Base-by-base conservation (phyloP, 2,329 filamentous ascomycete genomes). In the Aspergillus clavatus region DNA sequence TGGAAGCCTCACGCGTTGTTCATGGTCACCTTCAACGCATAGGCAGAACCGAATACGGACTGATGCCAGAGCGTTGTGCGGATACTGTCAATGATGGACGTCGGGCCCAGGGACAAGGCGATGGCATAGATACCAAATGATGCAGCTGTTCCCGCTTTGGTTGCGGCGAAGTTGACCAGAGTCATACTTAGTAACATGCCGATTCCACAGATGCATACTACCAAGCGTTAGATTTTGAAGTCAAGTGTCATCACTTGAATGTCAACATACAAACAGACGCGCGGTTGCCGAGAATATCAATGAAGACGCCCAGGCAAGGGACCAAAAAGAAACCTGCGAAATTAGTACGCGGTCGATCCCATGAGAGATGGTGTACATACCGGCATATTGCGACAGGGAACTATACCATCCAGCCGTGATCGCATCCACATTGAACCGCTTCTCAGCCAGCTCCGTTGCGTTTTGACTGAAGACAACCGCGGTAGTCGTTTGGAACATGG, bases 321-420 rank as follows among this genome's bases (percentile, higher is more conserved):
- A 82, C 77, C 0, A 83, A 57, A 56, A 83, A 81, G 61, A 82
- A 83, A 1, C 62, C 62, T 59, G 6, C 5, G 1, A 16, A 0
- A n/a, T 22, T 16, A 37, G 38, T 49, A 24, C 45, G 39, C 5
- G 5, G 38, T 1, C 22, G 23, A 11, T 27, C 22, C 18, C 38
- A 29, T 8, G 33, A 16, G 2, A 21, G 3, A 7, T 12, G 8
- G 7, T 5, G 24, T 21, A 27, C 50, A 10, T 42, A 63, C 72
- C 71, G 4, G 72, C 63, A 53, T 83, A 82, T 48, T 82, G 77
- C 0, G 74, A 66, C 44, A 77, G 68, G 10, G 79, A 68, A 1
- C 76, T 76, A 50, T 83, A 83, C 79, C 79, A 83, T 0, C 80
- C 80, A 0, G 80, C 81, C 2, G 65, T 74, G 26, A 82, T 69